Conservation (phyloP, 2,329 filamentous ascomycete genomes). For the Aspergillus clavatus region DNA sequence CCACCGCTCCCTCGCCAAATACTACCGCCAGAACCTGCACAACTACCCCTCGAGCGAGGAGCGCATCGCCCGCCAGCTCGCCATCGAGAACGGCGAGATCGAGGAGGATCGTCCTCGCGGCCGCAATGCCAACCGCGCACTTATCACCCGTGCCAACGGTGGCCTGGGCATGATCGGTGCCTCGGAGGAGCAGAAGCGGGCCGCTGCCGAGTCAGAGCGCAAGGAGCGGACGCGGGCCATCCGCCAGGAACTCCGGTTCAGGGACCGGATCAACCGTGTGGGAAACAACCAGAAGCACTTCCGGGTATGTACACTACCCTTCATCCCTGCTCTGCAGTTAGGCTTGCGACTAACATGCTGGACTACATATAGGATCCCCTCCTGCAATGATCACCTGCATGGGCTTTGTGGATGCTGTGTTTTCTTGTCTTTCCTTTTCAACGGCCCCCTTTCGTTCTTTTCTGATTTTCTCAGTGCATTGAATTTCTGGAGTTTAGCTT, state of each 20-base stretch:
- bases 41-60: constrained; percentile 77
- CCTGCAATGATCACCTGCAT: constrained; percentile 43
- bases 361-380: constrained; percentile 45
- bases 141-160: constrained; percentile 66
- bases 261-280: constrained; percentile 67
- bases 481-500: too few relatives aligned
- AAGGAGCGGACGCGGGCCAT: constrained; percentile 63
- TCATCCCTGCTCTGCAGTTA: not conserved
- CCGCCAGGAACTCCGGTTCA: constrained; percentile 57
- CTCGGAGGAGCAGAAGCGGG: constrained; percentile 67
- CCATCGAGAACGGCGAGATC: constrained; percentile 49
- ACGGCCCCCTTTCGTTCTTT: constrained; percentile 1
- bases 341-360: constrained; percentile 10
- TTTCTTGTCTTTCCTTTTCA: not conserved
- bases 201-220: constrained; percentile 62
- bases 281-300: constrained; percentile 75
- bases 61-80: constrained; percentile 60
- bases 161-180: constrained; percentile 72
- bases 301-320: constrained; percentile 46
- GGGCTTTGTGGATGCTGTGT: not conserved
- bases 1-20: constrained; percentile 79
- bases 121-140: constrained; percentile 46
- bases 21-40: constrained; percentile 89
- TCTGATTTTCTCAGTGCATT: not conserved
- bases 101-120: constrained; percentile 41